Evolutionary conservation across 805 yeast species (phyloP), one percentile per base, ranked within the genome.

Genomic region (Wickerhamomyces hampshirensis): DNA sequence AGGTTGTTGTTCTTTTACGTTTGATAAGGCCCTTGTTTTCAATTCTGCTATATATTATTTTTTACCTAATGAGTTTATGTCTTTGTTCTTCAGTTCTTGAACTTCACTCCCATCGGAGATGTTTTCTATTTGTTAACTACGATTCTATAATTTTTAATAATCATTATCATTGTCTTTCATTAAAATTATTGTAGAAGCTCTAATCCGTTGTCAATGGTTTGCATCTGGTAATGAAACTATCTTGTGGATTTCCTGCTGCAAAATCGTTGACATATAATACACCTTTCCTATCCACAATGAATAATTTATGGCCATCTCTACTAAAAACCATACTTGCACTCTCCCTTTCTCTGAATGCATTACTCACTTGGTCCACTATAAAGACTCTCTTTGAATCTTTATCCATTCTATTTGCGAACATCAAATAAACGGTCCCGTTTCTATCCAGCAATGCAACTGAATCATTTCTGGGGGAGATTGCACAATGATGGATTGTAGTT

Each of bases 381-480:
- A 63, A 56, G 4, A 62, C 44, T 34, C 68, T 51, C 38, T 82
- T 69, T 34, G 76, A 74, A 42, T 74, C 76, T 41, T 66, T 68
- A 39, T 71, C 71, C 57, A 74, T 69, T 48, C 74, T 69, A 0
- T 84, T 80, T 2, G 85, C 72, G 10, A 77, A 67, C 58, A 84
- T 73, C 27, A 87, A 64, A 48, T 74, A 86, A 0, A 88, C 79
- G 2, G 75, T 65, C 0, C 98, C 98, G 37, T 77, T 77, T 41
- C 84, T 75, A 53, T 84, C 93, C 15, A 88, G 59, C 47, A 84
- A 81, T 3, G 91, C 95, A 19, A 87, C 68, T 0, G 93, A 81
- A 53, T 88, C 95, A 21, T 93, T 89, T 16, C 95, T 65, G 2
- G 96, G 96, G 3, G 94, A 84, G 1, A 84, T 70, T 16, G 80